Evolutionary conservation across 2,329 filamentous ascomycete species (phyloP).

Genomic region (Aureobasidium sp.): DNA sequence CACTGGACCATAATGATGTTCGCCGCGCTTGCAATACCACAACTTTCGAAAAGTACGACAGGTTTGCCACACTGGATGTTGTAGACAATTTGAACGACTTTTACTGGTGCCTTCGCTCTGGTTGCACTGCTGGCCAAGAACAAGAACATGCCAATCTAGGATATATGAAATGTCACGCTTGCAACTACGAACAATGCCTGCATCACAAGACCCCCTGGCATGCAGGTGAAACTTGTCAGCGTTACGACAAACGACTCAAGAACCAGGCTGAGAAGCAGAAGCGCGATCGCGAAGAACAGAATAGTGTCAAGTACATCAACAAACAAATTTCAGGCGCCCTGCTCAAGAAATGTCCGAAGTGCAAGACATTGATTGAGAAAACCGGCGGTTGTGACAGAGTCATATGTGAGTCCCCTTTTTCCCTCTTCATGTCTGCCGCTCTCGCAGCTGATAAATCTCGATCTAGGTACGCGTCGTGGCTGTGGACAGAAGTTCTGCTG

Average conservation of each 20-base stretch:
- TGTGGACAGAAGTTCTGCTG: slow-evolving; percentile 38
- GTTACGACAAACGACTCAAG: slow-evolving; percentile 32
- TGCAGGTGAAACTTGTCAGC: slow-evolving; percentile 32
- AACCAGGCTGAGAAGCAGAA: slow-evolving; percentile 21
- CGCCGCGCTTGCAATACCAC: slow-evolving; percentile 39
- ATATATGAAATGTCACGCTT: slow-evolving; percentile 35
- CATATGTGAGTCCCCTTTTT: slow-evolving; percentile 24
- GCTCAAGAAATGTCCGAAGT: slow-evolving; percentile 33
- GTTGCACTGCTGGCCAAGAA: slow-evolving; percentile 46
- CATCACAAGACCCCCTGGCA: slow-evolving; percentile 34
- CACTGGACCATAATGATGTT: slow-evolving; percentile 41
- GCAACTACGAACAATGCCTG: slow-evolving; percentile 33
- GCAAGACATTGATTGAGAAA: slow-evolving; percentile 16
- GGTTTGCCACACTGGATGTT: slow-evolving; percentile 37
- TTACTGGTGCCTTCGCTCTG: slow-evolving; percentile 45
- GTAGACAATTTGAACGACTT: slow-evolving; percentile 43
- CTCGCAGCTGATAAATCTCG: neutral
- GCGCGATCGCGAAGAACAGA: slow-evolving; percentile 20
- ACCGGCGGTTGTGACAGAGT: slow-evolving; percentile 36
- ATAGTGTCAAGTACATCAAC: slow-evolving; percentile 19
- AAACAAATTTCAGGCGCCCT: slow-evolving; percentile 27
- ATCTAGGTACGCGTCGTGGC: slow-evolving; percentile 22
- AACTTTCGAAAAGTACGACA: slow-evolving; percentile 44
- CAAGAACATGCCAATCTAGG: slow-evolving; percentile 26
- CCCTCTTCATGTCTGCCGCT: too few relatives aligned